Evolutionary conservation across 495 filamentous ascomycete species (phyloP), one percentile per base, ranked within the genome.

Genomic region (Parachaetomium inaequale): DNA sequence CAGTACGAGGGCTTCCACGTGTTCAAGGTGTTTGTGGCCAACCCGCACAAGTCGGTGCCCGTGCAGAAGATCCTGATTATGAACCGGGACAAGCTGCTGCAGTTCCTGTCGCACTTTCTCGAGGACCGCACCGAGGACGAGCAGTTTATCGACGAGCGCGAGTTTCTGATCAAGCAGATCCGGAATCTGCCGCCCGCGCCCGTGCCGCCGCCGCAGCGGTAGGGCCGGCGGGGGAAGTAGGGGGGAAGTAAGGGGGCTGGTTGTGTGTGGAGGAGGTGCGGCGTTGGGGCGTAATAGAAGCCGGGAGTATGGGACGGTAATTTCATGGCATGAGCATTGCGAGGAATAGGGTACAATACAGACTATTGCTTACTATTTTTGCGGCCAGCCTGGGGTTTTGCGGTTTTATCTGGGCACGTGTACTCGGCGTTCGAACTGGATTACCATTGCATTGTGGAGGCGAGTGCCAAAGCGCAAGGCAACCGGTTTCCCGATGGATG

Each of bases 1-100:
- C 93, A 97, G 71, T 99, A 98, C 71, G 95, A 99, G 75, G 93
- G 92, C 26, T 99, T 99, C 74, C 95, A 99, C 74, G 93, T 98
- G 38, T 98, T 98, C 80, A 98, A 98, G 81, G 92, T 99, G 60
- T 99, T 99, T 76, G 94, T 98, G 52, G 95, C 95, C 51, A 98
- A 99, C 72, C 79, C 95, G 85, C 88, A 96, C 79, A 99, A 99
- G 76, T 95, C 91, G 29, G 82, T 91, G 57, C 89, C 91, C 11
- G 95, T 99, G 43, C 91, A 96, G 68, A 89, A 92, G 68, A 97
- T 99, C 69, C 75, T 99, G 58, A 85, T 96, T 63, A 96, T 95
- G 80, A 99, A 99, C 73, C 85, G 92, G 50, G 92, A 97, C 63
- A 89, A 89, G 63, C 79, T 99, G 11, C 76, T 98, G 54, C 86